Evolutionary conservation across 331 rosid species (phyloP), one percentile per base, ranked within the genome.

Genomic region (Quercus tomentella): DNA sequence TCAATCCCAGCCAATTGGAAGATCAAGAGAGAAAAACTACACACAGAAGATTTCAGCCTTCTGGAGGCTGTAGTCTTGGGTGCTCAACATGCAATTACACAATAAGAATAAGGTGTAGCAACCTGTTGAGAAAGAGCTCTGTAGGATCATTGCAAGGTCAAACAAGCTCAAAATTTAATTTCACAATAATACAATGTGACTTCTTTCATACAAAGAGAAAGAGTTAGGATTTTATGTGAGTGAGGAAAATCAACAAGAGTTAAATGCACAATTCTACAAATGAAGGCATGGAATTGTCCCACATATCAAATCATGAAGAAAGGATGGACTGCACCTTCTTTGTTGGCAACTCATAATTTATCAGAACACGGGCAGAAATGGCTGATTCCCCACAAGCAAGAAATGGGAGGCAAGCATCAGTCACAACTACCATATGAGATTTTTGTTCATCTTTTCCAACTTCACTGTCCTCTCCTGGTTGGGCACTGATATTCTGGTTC

Each of bases 361-460:
- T 95, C 52, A 95, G 87, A 82, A 93, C 89, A 68, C 78, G 93
- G 23, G 88, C 92, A 56, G 86, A 82, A 43, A 93, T 22, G 51
- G 96, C 89, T 12, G 85, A 80, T 84, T 95, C 99, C 55, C 94
- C 98, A 30, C 87, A 89, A 80, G 97, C 69, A 77, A 93, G 88
- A 74, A 91, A 88, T 67, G 98, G 98, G 79, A 95, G 98, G 84
- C 99, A 95, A 26, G 96, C 89, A 72, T 91, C 98, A 4, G 99
- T 93, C 33, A 86, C 90, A 76, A 93, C 96, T 52, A 96, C 77
- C 93, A 93, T 82, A 69, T 91, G 89, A 75, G 96, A 90, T 69
- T 88, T 88, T 28, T 87, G 88, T 65, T 88, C 90, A 35, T 86
- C 85, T 82, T 88, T 84, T 74, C 77, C 89, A 8, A 2, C 67